phyloP scores from a whole-genome alignment of 106 monocot genomes.

The Vanilla planifolia region DNA sequence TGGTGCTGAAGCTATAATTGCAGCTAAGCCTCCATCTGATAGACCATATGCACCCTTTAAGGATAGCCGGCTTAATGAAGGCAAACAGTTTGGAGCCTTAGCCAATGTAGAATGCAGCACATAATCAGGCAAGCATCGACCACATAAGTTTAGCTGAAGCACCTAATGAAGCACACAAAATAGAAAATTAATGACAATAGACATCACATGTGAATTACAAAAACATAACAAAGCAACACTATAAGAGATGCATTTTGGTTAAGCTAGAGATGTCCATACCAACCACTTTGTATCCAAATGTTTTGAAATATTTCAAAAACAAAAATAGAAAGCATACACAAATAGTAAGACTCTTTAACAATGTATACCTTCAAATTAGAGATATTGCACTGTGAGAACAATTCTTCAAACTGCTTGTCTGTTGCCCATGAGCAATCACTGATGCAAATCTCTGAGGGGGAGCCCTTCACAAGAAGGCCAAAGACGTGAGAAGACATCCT shows the following conservation, averaged over 20 bases:
- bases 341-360: too few species aligned
- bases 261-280: too few species aligned
- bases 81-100: slow-evolving; percentile 32
- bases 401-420: slow-evolving; percentile 38
- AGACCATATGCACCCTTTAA: slow-evolving; percentile 70
- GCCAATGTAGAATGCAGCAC: slow-evolving; percentile 50
- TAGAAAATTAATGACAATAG: not conserved
- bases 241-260: too few species aligned
- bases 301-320: not conserved
- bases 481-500: slow-evolving; percentile 55
- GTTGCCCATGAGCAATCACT: slow-evolving; percentile 69
- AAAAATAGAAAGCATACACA: not conserved
- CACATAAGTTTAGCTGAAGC: slow-evolving; percentile 59
- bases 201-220: not conserved
- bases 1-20: slow-evolving; percentile 63
- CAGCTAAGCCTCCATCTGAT: slow-evolving; percentile 61
- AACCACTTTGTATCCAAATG: too few species aligned
- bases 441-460: slow-evolving; percentile 34
- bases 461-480: slow-evolving; percentile 28
- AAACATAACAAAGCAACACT: not conserved
- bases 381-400: slow-evolving; percentile 32
- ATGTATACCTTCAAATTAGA: slow-evolving; percentile 41
- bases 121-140: slow-evolving; percentile 72
- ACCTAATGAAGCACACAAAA: slow-evolving; percentile 29
- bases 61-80: slow-evolving; percentile 48